These are phyloP conservation scores for Vitellaria paradoxa DNA, from an alignment of 179 eudicot genomes.

Conservation along the genomic window DNA sequence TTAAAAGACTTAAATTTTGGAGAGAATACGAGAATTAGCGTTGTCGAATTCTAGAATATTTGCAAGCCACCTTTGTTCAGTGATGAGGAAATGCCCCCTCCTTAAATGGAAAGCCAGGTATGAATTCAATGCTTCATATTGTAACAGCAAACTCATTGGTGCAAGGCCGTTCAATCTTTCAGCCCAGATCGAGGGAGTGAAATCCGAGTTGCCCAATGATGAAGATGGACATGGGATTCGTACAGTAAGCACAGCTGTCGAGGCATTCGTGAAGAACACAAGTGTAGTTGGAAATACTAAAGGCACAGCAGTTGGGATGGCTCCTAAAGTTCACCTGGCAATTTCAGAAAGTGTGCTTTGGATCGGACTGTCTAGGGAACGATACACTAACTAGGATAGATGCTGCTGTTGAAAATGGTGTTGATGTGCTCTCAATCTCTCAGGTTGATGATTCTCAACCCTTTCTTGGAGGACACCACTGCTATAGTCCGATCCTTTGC, in stretches of 20 bases:
- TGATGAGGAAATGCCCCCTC: slow-evolving; percentile 35
- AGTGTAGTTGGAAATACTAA: background rate
- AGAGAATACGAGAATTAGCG: slow-evolving; percentile 26
- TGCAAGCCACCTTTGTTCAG: slow-evolving; percentile 33
- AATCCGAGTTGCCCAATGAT: background rate
- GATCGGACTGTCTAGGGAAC: background rate
- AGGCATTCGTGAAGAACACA: slow-evolving; percentile 3
- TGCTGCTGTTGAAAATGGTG: slow-evolving; percentile 23
- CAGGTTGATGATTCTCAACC: background rate
- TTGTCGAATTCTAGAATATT: slow-evolving; percentile 23
- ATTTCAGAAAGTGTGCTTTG: slow-evolving; percentile 16
- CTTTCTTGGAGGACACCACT: slow-evolving; percentile 15
- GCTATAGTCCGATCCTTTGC: slow-evolving; percentile 14
- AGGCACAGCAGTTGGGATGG: slow-evolving; percentile 11
- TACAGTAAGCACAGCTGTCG: slow-evolving; percentile 15
- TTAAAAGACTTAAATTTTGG: slow-evolving; percentile 30
- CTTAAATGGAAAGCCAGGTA: slow-evolving; percentile 44
- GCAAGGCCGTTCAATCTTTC: slow-evolving; percentile 13
- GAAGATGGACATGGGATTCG: slow-evolving; percentile 16
- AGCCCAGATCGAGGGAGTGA: background rate
- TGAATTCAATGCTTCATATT: slow-evolving; percentile 18
- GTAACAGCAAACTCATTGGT: slow-evolving; percentile 38
- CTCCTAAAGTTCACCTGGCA: slow-evolving; percentile 21
- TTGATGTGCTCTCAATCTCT: slow-evolving; percentile 27
- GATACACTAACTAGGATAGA: slow-evolving; percentile 19